These are phyloP conservation scores for Cutaneotrichosporon sp. DNA, from an alignment of 1,284 basidiomycete species.

Conservation along the genomic window DNA sequence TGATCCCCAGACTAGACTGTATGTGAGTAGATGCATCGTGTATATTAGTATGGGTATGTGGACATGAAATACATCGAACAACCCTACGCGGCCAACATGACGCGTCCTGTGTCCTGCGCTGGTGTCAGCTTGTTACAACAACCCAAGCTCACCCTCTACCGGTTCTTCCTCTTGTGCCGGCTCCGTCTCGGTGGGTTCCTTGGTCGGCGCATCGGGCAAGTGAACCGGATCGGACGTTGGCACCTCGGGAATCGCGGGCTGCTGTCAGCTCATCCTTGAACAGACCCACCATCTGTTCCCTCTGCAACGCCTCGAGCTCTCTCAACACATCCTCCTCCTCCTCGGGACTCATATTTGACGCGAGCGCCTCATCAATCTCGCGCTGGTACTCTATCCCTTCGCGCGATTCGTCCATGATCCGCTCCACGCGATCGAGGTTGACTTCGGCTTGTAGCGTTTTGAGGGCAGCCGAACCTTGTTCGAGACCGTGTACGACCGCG, in stretches of 20 bases:
- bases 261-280: slow-evolving; percentile 9
- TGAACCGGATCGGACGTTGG: slow-evolving; percentile 42
- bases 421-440: slow-evolving; percentile 89
- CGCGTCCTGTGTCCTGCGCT: slow-evolving; percentile 44
- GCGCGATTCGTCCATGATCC: slow-evolving; percentile 82
- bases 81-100: slow-evolving; percentile 56
- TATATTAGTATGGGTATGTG: not conserved
- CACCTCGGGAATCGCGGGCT: slow-evolving; percentile 40
- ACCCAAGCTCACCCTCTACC: not conserved
- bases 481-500: slow-evolving; percentile 84
- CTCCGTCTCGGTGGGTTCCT: slow-evolving; percentile 51
- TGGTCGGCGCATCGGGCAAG: slow-evolving; percentile 59
- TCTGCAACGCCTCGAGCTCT: slow-evolving; percentile 71
- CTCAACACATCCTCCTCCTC: slow-evolving; percentile 91
- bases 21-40: slow-evolving; percentile 12
- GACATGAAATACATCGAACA: not conserved
- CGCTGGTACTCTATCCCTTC: slow-evolving; percentile 90
- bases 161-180: not conserved
- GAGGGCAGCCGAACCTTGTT: slow-evolving; percentile 89
- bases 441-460: slow-evolving; percentile 93
- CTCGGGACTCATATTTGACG: slow-evolving; percentile 75
- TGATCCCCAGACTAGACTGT: slow-evolving; percentile 7
- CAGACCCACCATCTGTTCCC: slow-evolving; percentile 55
- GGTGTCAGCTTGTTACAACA: slow-evolving; percentile 9
- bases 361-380: slow-evolving; percentile 89